phyloP scores from a whole-genome alignment of 225 moss, liverwort and hornwort genomes.

The Antitrichia curtipendula region DNA sequence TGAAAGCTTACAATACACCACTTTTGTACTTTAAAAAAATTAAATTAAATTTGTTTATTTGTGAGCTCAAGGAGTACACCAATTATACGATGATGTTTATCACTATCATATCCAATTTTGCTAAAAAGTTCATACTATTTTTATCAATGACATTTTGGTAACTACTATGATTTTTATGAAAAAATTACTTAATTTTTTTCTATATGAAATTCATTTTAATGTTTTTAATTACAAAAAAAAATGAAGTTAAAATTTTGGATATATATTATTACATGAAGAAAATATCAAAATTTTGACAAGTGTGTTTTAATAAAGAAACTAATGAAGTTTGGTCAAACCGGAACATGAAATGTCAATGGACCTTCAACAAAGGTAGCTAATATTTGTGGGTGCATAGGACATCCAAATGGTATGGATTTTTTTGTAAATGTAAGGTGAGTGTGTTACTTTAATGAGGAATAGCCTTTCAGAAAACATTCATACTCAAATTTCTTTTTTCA shows the following conservation, averaged over 20 bases:
- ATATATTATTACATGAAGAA: background rate
- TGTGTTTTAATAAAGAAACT: background rate
- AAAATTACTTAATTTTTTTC: background rate
- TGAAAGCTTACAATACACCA: background rate
- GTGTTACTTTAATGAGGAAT: background rate
- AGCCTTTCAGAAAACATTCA: background rate
- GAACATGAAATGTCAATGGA: background rate
- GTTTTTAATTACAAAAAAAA: background rate
- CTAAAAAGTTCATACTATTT: background rate
- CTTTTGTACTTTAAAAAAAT: too few species aligned
- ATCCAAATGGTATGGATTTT: background rate
- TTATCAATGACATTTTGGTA: background rate
- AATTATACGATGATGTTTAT: background rate
- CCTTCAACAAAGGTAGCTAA: fast-evolving
- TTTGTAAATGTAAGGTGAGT: background rate
- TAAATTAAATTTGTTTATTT: too few species aligned
- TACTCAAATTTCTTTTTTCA: fast-evolving
- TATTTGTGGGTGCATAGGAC: background rate
- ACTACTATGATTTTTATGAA: background rate
- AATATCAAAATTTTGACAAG: background rate
- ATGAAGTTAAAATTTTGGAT: background rate
- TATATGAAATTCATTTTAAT: background rate
- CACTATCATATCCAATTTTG: background rate
- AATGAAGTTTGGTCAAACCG: background rate
- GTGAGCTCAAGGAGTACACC: background rate